Percentiles rank a stretch among this genome's conserved stretches.
Evolutionary conservation across 768 basidiomycete genomes (phyloP).

Genomic region (Phanerochaete carnosa): DNA sequence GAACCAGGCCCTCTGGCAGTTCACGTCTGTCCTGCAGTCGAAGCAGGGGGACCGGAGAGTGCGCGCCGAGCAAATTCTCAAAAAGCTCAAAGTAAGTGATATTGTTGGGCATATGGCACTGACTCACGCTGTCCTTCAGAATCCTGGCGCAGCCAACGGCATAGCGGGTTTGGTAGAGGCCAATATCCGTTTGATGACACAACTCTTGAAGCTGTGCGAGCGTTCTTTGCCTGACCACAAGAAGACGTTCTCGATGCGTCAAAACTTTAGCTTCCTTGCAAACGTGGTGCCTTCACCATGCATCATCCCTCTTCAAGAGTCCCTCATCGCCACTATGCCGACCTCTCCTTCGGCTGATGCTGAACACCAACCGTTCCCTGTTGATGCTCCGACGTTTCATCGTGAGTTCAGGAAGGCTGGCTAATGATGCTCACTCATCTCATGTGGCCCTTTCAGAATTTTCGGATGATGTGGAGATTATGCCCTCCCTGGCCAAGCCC

Average conservation of each 20-base stretch:
- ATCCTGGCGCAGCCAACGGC: constrained; percentile 18
- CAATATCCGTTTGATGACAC: constrained; percentile 60
- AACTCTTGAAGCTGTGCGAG: constrained; percentile 67
- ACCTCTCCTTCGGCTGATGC: constrained; percentile 60
- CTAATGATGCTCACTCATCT: background rate
- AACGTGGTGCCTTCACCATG: constrained; percentile 58
- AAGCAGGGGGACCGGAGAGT: constrained; percentile 56
- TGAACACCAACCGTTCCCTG: constrained; percentile 78
- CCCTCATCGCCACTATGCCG: constrained; percentile 86
- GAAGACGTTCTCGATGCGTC: constrained; percentile 45
- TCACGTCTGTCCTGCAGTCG: constrained; percentile 85
- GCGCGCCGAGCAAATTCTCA: constrained; percentile 58
- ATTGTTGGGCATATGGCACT: background rate
- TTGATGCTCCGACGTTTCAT: constrained; percentile 69
- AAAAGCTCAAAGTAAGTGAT: constrained; percentile 51
- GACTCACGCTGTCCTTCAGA: background rate
- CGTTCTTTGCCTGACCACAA: constrained; percentile 33
- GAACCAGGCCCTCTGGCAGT: constrained; percentile 90
- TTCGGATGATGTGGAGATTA: constrained; percentile 80
- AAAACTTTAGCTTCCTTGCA: constrained; percentile 51
- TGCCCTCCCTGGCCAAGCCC: constrained; percentile 89
- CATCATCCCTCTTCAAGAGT: constrained; percentile 91
- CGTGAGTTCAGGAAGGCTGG: constrained; percentile 42
- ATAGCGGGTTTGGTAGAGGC: constrained; percentile 51
- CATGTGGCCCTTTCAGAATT: constrained; percentile 47